Evolutionary conservation across 2,329 filamentous ascomycete species (phyloP), one percentile per base, ranked within the genome.

Genomic region (Colletotrichum tamarilloi): DNA sequence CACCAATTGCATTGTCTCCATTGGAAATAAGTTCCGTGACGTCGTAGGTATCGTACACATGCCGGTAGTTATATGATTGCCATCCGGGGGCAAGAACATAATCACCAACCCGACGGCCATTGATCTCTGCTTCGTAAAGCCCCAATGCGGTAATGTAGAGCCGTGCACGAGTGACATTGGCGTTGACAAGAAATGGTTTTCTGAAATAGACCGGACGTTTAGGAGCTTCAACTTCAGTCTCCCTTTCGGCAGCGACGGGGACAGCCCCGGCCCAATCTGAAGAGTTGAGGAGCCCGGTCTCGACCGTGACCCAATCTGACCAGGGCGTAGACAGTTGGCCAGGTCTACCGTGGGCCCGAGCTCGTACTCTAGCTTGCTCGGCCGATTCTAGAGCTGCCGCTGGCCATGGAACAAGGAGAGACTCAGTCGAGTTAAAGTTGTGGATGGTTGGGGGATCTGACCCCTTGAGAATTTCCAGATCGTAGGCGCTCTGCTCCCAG

Each of bases 11-110:
- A 59, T 79, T 80, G 66, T 86, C 84, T 4, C 76, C 70, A 3
- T 76, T 75, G 4, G 77, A 77, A 1, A 90, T 68, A 0, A 87
- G 79, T 0, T 80, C 72, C 0, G 83, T 85, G 1, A 90, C 85
- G 73, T 91, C 87, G 71, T 87, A 88, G 0, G 85, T 87, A 65
- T 90, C 84, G 71, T 90, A 91, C 1, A 84, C 81, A n/a, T 87
- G 83, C 0, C 88, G 82, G 62, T 86, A 79, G 1, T 84, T 79
- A 75, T 90, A 91, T 1, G 84, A 85, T 57, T 86, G 85, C 86
- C 87, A 90, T 0, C 88, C 88, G 0, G 88, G 88, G 26, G 87
- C 85, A 42, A 89, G 79, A 1, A 84, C 81, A 6, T 78, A 69
- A 46, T 84, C 82, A 0, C 84, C 83, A 1, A 88, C 82, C 5